Percentiles rank a stretch among this genome's conserved stretches.
These are phyloP conservation scores for Stemphylium vesicarium DNA, from an alignment of 2,329 filamentous ascomycete species.

Conservation along the genomic window DNA sequence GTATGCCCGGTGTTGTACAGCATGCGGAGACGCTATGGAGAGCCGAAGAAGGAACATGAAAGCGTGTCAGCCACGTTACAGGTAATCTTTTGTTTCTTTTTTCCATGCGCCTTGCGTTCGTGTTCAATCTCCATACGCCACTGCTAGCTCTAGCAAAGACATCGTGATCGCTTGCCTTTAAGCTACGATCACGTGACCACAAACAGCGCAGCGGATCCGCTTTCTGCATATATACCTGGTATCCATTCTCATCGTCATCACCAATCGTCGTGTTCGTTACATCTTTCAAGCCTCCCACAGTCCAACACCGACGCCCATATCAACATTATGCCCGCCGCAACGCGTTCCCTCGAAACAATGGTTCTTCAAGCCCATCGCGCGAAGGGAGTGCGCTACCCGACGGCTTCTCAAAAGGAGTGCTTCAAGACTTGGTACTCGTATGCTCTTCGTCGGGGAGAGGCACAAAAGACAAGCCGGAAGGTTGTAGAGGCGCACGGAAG, in stretches of 20 bases:
- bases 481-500: constrained; percentile 32
- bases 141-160: neutral
- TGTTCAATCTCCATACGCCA: neutral
- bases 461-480: constrained; percentile 24
- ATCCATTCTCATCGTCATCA: neutral
- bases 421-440: constrained; percentile 49
- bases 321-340: constrained; percentile 35
- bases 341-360: constrained; percentile 40
- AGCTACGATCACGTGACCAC: constrained; percentile 6
- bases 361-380: constrained; percentile 45
- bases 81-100: neutral
- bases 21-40: constrained; percentile 15
- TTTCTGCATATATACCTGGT: neutral
- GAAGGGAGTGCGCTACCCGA: constrained; percentile 43
- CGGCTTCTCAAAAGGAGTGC: constrained; percentile 39
- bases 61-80: neutral
- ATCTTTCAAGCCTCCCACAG: neutral
- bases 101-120: neutral
- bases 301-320: neutral
- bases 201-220: constrained; percentile 3
- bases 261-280: neutral
- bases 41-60: constrained; percentile 6
- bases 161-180: neutral
- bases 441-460: constrained; percentile 35
- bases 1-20: neutral